Percentiles rank a stretch among this genome's conserved stretches.
Conservation (phyloP, 2,329 filamentous ascomycete genomes). For the Capronia epimyces region DNA sequence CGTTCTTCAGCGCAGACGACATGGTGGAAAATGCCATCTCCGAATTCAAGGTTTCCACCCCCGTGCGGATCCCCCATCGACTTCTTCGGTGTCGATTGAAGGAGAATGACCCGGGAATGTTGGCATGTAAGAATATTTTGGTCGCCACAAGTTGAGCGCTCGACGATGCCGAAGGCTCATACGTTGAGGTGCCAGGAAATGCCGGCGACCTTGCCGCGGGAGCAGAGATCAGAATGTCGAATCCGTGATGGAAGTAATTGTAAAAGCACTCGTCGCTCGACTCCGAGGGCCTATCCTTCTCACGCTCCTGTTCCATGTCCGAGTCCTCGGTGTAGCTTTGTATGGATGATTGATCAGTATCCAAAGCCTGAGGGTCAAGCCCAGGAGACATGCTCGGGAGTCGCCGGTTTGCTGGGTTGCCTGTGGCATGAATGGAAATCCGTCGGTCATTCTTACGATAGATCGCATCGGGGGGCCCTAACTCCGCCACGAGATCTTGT, state of each 20-base stretch:
- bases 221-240: conserved; percentile 85
- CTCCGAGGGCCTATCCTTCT: conserved; percentile 54
- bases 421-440: conserved; percentile 67
- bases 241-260: conserved; percentile 94
- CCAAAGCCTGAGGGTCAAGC: conserved; percentile 46
- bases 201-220: conserved; percentile 60
- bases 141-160: conserved; percentile 68
- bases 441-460: conserved; percentile 87
- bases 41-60: conserved; percentile 54
- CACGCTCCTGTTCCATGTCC: conserved; percentile 54
- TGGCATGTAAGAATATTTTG: conserved; percentile 89
- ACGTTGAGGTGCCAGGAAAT: conserved; percentile 44
- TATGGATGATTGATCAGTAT: conserved; percentile 70
- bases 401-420: conserved; percentile 48
- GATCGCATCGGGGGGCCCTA: conserved; percentile 89
- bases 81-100: conserved; percentile 92
- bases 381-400: conserved; percentile 33
- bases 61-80: conserved; percentile 68
- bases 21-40: conserved; percentile 74
- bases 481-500: conserved; percentile 82
- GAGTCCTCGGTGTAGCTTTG: conserved; percentile 66
- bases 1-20: conserved; percentile 60
- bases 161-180: conserved; percentile 32
- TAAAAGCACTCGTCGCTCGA: conserved; percentile 67
- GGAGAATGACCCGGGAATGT: conserved; percentile 90